Conservation (phyloP, 2,329 filamentous ascomycete genomes). For the Fusarium udum region DNA sequence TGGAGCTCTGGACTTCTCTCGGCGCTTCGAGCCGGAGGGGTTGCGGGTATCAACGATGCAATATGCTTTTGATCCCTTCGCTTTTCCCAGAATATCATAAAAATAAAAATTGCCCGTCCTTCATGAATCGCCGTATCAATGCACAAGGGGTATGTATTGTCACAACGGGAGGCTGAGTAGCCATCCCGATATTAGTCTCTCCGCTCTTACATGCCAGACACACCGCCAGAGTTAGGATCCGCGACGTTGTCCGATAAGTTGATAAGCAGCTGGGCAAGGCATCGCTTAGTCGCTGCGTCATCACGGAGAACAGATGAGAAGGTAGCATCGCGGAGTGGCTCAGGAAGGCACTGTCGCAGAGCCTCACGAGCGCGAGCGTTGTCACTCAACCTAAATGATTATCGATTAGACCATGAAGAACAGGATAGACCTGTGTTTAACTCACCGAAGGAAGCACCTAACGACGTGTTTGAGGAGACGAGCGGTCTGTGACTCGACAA, state of each 20-base stretch:
- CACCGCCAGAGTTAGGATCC: conserved; percentile 52
- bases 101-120: conserved; percentile 40
- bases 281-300: conserved; percentile 96
- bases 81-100: conserved; percentile 46
- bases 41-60: conserved; percentile 48
- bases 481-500: conserved; percentile 97
- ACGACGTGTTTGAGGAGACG: conserved; percentile 97
- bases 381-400: conserved; percentile 77
- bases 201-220: conserved; percentile 48
- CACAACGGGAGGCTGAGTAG: conserved; percentile 31
- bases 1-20: conserved; percentile 11
- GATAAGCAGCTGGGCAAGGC: conserved; percentile 94
- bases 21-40: conserved; percentile 36
- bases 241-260: conserved; percentile 92
- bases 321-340: conserved; percentile 97
- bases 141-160: conserved; percentile 43
- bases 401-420: conserved; percentile 14
- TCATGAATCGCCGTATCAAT: conserved; percentile 44
- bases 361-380: conserved; percentile 96
- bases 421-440: conserved; percentile 22
- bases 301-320: conserved; percentile 97
- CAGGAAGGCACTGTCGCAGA: conserved; percentile 92
- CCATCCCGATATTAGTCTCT: conserved; percentile 22
- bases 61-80: conserved; percentile 47
- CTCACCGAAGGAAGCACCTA: conserved; percentile 91